These are phyloP conservation scores for Pezicula neosporulosa DNA, from an alignment of 2,329 filamentous ascomycete genomes.

Conservation along the genomic window DNA sequence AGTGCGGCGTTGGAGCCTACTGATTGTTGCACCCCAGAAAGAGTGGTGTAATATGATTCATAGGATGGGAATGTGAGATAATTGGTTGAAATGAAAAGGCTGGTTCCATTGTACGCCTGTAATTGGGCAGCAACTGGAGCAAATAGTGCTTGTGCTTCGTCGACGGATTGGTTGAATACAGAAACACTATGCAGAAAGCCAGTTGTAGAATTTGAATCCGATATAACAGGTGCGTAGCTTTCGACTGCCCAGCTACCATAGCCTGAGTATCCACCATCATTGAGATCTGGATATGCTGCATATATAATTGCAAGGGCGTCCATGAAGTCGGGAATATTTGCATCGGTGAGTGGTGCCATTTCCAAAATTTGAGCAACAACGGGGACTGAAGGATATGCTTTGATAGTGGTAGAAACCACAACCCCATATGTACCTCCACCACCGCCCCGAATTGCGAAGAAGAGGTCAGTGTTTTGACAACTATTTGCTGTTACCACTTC, in stretches of 20 bases:
- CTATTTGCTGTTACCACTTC: constrained; percentile 23
- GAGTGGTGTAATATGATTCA: constrained; percentile 27
- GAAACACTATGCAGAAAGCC: constrained; percentile 27
- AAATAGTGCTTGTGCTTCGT: constrained; percentile 18
- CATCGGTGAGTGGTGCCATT: constrained; percentile 17
- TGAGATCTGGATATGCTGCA: constrained; percentile 28
- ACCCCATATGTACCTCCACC: constrained; percentile 31
- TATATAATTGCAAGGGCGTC: constrained; percentile 26
- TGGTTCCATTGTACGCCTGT: constrained; percentile 7
- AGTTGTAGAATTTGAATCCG: constrained; percentile 16
- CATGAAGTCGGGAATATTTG: constrained; percentile 24
- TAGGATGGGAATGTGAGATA: constrained; percentile 20
- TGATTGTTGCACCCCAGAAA: constrained; percentile 17
- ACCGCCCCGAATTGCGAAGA: constrained; percentile 32
- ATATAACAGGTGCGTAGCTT: constrained; percentile 17
- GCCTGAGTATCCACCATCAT: constrained; percentile 25
- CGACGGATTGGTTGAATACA: constrained; percentile 22
- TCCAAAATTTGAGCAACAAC: constrained; percentile 20
- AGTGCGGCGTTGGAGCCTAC: constrained; percentile 12
- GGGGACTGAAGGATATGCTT: constrained; percentile 33
- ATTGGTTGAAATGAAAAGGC: constrained; percentile 13
- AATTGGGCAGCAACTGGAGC: constrained; percentile 12
- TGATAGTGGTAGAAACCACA: constrained; percentile 35
- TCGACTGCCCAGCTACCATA: constrained; percentile 26
- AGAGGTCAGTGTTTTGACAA: constrained; percentile 25